Evolutionary conservation across 2,329 filamentous ascomycete genomes (phyloP), one percentile per base, ranked within the genome.

Genomic region (Domatiomyces catenatus): DNA sequence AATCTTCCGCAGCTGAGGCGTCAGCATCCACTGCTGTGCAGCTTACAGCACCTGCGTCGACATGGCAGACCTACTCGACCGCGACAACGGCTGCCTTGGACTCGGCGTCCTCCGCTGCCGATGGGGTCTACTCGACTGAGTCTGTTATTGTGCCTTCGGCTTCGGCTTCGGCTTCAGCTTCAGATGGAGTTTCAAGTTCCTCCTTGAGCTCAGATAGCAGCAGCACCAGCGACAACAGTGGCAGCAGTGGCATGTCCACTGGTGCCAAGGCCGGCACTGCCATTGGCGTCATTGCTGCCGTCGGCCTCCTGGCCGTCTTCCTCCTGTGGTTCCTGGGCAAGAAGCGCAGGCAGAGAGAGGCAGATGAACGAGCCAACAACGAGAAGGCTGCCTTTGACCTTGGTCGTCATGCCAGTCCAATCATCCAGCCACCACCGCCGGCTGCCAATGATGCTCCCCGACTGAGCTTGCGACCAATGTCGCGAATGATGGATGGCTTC

Each of bases 391-490:
- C 63, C 51, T 61, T 60, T 44, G 59, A 54, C 51, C 58, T 62
- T 46, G 60, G 59, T 36, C 57, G 63, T 42, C 54, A 63, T 43
- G 64, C 64, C 43, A 66, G 36, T 58, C 67, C 46, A 61, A 63
- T 46, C 64, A 61, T 44, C 51, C 44, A 64, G 58, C 50, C 51
- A 46, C 51, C 52, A 20, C 61, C 65, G 42, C 65, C 70, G 22
- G 69, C 67, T 24, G 61, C 64, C 54, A 59, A 64, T 53, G 53
- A 71, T 32, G 81, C 88, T 44, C 87, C 88, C n/a, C 83, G 83
- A 55, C 75, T 95, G 54, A 93, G 86, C 62, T 74, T 94, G 49
- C 83, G 87, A 47, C 88, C 88, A 2, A 77, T 92, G 47, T 90
- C 86, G 42, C 81, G 92, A 61, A 89, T 94, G 67, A 74, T 86